Evolutionary conservation across 345 rosid genomes (phyloP).

Genomic region (Luvunga scandens): DNA sequence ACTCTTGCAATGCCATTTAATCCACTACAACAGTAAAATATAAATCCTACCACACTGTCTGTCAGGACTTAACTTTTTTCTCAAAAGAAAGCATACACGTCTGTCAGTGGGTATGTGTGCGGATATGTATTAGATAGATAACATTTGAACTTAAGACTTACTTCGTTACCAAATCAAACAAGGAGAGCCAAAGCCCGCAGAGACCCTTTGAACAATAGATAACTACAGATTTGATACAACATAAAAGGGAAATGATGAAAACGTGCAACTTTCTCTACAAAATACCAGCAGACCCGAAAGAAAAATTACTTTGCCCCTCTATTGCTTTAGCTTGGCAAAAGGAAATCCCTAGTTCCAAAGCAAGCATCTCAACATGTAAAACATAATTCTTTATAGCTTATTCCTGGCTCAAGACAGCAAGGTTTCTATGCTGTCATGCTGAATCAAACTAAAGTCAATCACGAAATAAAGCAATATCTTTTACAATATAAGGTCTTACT

Average conservation of each 20-base stretch:
- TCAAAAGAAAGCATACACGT: neutral
- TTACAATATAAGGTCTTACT: neutral
- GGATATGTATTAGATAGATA: neutral
- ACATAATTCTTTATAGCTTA: neutral
- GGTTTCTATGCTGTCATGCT: neutral
- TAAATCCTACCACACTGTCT: neutral
- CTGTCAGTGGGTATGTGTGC: neutral
- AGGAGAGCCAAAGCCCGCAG: neutral
- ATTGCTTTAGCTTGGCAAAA: neutral
- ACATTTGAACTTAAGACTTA: neutral
- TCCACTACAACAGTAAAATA: neutral
- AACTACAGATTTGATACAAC: neutral
- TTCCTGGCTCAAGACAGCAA: neutral
- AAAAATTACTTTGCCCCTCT: neutral
- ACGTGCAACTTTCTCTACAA: neutral
- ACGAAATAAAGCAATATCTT: neutral
- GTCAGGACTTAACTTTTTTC: neutral
- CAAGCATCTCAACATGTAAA: neutral
- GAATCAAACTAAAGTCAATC: neutral
- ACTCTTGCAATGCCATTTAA: neutral
- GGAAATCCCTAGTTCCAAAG: neutral
- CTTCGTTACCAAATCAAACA: neutral
- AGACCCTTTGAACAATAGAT: neutral
- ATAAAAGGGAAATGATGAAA: neutral
- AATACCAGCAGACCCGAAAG: too few relatives aligned